Evolutionary conservation across 139 green algal species (phyloP).

Genomic region (Tetradesmus obliquus): DNA sequence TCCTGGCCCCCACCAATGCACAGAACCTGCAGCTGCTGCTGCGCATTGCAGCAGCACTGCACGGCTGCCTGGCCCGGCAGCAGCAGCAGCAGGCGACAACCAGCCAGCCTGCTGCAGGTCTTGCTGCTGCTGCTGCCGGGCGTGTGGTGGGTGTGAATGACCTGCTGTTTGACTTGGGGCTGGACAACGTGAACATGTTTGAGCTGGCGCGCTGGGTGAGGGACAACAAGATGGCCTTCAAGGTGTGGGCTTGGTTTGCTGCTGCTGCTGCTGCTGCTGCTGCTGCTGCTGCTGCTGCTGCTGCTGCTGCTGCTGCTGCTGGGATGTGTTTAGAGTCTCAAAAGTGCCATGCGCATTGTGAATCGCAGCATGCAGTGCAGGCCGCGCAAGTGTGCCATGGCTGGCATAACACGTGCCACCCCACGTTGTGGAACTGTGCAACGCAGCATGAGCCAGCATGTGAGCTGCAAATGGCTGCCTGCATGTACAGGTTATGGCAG

Average conservation of each 20-base stretch:
- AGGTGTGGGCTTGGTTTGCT: conserved; percentile 67
- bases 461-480: too few relatives aligned
- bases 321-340: too few relatives aligned
- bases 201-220: conserved; percentile 78
- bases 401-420: too few relatives aligned
- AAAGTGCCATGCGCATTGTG: background rate
- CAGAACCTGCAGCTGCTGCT: conserved; percentile 78
- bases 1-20: conserved; percentile 78
- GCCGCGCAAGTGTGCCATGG: too few relatives aligned
- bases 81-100: background rate
- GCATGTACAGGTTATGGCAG: too few relatives aligned
- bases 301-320: too few relatives aligned
- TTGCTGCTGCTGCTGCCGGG: background rate
- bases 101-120: background rate
- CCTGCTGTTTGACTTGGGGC: conserved; percentile 78
- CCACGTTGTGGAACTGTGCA: too few relatives aligned
- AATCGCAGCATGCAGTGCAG: too few relatives aligned
- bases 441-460: too few relatives aligned
- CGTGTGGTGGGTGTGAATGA: conserved; percentile 74
- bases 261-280: background rate
- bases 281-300: background rate
- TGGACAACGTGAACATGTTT: conserved; percentile 97
- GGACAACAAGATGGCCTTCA: conserved; percentile 88
- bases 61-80: background rate
- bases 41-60: conserved; percentile 42